Evolutionary conservation across 202 grass and related monocot genomes (phyloP).

Genomic region (Hordeum pubiflorum): DNA sequence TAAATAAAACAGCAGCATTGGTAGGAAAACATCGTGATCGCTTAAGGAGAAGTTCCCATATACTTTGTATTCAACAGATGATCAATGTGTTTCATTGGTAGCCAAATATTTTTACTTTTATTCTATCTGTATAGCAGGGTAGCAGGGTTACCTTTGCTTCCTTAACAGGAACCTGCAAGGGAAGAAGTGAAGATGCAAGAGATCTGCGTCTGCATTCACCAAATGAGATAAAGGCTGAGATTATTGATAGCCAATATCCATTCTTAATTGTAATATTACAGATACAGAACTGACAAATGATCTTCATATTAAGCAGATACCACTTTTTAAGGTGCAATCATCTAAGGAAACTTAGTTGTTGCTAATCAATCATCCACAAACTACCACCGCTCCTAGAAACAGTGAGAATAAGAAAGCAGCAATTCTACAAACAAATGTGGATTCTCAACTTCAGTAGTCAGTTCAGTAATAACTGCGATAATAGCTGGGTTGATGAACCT

Average conservation of each 20-base stretch:
- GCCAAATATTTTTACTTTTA: neutral
- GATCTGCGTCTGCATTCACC: neutral
- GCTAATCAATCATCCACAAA: too few species aligned
- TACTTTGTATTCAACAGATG: neutral
- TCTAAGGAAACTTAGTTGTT: too few species aligned
- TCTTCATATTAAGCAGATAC: too few species aligned
- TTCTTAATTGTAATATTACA: too few species aligned
- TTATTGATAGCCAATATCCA: neutral
- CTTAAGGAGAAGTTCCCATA: neutral
- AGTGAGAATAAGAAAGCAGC: too few species aligned
- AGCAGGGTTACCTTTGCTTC: neutral
- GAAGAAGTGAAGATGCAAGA: neutral
- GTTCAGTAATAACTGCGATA: neutral
- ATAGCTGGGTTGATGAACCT: too few species aligned
- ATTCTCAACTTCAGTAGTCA: neutral
- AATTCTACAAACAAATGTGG: neutral
- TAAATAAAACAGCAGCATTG: too few species aligned
- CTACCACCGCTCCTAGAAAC: too few species aligned
- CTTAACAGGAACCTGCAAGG: neutral
- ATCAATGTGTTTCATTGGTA: neutral
- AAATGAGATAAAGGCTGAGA: neutral
- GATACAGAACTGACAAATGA: too few species aligned
- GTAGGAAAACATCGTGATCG: neutral
- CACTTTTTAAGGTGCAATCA: too few species aligned
- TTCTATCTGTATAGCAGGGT: neutral